Conservation (phyloP, 1,284 basidiomycete genomes). For the Trametes versicolor region DNA sequence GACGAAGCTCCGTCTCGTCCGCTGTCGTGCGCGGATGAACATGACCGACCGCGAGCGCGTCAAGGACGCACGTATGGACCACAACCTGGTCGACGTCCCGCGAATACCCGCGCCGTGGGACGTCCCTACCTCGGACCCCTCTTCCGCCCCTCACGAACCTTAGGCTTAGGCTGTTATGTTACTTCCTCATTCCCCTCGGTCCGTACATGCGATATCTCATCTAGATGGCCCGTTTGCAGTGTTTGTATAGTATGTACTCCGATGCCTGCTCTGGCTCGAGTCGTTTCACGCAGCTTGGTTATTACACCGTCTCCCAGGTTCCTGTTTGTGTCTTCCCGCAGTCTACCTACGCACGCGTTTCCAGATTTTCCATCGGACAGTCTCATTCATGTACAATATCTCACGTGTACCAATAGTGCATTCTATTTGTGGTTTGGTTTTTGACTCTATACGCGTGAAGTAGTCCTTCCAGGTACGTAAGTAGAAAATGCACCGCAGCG, state of each 20-base stretch:
- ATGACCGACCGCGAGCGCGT: conserved; percentile 76
- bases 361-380: not conserved
- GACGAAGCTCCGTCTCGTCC: conserved; percentile 79
- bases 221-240: not conserved
- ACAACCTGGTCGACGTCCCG: conserved; percentile 76
- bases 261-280: not conserved
- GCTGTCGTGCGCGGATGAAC: conserved; percentile 75
- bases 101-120: conserved; percentile 83
- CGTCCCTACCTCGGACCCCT: conserved; percentile 14
- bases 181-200: not conserved
- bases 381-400: not conserved
- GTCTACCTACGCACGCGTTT: not conserved
- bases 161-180: not conserved
- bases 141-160: not conserved
- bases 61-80: conserved; percentile 75
- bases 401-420: conserved; percentile 1
- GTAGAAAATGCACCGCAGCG: no score
- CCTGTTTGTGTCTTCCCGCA: not conserved
- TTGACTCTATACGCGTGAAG: no score
- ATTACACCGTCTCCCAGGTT: not conserved
- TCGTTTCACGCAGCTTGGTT: not conserved
- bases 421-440: no score
- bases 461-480: no score
- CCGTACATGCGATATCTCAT: not conserved
- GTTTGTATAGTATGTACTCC: not conserved